Evolutionary conservation across 305 asterid genomes (phyloP), one percentile per base, ranked within the genome.

Genomic region (Ilex paraguariensis): DNA sequence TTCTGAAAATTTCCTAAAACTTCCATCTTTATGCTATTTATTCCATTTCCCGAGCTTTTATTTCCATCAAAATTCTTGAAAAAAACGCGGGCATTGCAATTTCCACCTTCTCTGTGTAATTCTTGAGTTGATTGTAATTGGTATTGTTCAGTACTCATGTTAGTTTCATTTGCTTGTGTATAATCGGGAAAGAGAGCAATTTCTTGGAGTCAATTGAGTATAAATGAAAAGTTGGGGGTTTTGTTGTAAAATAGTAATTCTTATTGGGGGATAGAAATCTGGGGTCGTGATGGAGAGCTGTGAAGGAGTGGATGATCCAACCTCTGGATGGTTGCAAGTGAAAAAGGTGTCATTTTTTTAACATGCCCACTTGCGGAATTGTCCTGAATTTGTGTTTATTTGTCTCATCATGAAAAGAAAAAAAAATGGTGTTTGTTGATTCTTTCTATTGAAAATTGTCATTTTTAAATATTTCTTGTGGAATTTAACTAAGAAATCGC

Each of bases 291-390:
- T 92, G 97, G 94, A 84, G 72, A 76, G 73, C 64, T 68, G 72
- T 70, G 85, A 77, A 64, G 92, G 80, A 56, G 86, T 74, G 59
- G 59, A 83, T 73, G 97, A 94, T 78, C 95, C 86, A 64, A 84
- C 95, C 54, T 88, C 99, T 70, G 99, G 97, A 59, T 94, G 99
- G 99, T 82, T 86, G 91, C 95, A 87, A 77, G 99, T 94, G 42
- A 94, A 90, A 86, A 94, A 94, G 96, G 99, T 94, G 40, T 40
- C 63, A 64, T 69, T 61, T 63, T 73, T 73, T 4, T 63, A 17
- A 31, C 44, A 13, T 36, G 44, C 59, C 50, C 58, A 65, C 61
- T 67, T 70, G 59, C 55, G 57, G 68, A 36, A 56, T 60, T 40
- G 58, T 67, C 57, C 28, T 8, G 6, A 16, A 4, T 7, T 17